phyloP scores from a whole-genome alignment of 257 asterid genomes.

The Verbascum thapsus region DNA sequence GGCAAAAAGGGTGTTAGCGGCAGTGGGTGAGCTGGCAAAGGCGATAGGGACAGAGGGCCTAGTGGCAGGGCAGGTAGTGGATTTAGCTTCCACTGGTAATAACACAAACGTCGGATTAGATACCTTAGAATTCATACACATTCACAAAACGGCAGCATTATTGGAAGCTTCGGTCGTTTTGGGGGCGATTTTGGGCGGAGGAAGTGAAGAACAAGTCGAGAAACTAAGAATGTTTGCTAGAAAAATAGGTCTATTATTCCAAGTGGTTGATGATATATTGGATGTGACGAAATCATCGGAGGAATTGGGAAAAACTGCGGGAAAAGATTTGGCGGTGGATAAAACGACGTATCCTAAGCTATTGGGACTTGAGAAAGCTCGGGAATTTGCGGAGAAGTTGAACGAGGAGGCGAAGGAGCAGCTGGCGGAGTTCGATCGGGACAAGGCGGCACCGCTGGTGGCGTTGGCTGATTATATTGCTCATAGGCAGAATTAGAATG shows the following conservation, averaged over 20 bases:
- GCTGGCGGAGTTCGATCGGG: slow-evolving; percentile 31
- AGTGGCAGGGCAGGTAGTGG: slow-evolving; percentile 51
- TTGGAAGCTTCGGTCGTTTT: slow-evolving; percentile 43
- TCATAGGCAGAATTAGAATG: slow-evolving; percentile 30
- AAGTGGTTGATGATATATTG: slow-evolving; percentile 44
- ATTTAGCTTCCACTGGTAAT: slow-evolving; percentile 33
- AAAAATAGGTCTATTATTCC: slow-evolving; percentile 42
- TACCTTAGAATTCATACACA: slow-evolving; percentile 44
- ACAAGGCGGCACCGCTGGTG: slow-evolving; percentile 35
- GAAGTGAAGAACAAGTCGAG: slow-evolving; percentile 34
- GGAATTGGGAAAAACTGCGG: slow-evolving; percentile 41
- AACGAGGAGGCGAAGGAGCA: slow-evolving; percentile 33
- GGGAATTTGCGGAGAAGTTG: slow-evolving; percentile 35
- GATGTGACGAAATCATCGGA: slow-evolving; percentile 41
- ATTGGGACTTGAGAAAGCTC: slow-evolving; percentile 36
- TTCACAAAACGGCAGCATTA: slow-evolving; percentile 43
- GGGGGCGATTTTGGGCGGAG: slow-evolving; percentile 50
- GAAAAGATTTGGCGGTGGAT: slow-evolving; percentile 35
- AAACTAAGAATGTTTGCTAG: slow-evolving; percentile 38
- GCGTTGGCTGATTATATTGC: slow-evolving; percentile 41
- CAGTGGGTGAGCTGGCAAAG: slow-evolving; percentile 42
- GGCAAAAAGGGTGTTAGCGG: slow-evolving; percentile 35
- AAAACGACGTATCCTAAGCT: slow-evolving; percentile 41
- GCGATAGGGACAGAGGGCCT: slow-evolving; percentile 47
- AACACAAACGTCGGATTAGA: slow-evolving; percentile 35